Evolutionary conservation across 23 red algal genomes (phyloP).

Genomic region (Gracilaria caudata): DNA sequence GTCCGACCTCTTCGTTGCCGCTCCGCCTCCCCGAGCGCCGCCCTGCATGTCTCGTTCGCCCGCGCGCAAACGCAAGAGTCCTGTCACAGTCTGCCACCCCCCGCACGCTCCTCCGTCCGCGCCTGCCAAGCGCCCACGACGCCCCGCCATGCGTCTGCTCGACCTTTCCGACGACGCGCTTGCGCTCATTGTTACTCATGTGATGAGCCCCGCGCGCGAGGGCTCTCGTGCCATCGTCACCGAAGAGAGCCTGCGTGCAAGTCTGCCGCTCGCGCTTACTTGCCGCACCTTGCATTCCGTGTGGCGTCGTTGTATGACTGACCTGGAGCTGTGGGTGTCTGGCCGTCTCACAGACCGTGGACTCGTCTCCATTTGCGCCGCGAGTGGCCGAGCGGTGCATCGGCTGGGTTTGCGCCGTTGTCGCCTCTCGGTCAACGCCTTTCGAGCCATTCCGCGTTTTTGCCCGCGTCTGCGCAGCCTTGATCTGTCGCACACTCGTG

Average conservation of each 20-base stretch:
- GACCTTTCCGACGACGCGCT: slow-evolving; percentile 57
- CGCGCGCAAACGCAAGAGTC: slow-evolving; percentile 27
- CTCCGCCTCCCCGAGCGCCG: not conserved
- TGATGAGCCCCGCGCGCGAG: slow-evolving; percentile 56
- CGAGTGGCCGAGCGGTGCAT: slow-evolving; percentile 18
- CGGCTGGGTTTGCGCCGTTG: slow-evolving; percentile 48
- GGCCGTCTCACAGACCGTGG: slow-evolving; percentile 41
- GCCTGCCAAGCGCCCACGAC: slow-evolving; percentile 43
- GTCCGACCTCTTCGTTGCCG: not conserved
- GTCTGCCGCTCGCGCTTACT: slow-evolving; percentile 56
- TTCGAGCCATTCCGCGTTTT: slow-evolving; percentile 40
- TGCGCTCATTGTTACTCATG: slow-evolving; percentile 39
- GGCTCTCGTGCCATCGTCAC: slow-evolving; percentile 50
- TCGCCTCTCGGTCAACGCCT: slow-evolving; percentile 28
- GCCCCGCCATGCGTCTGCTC: slow-evolving; percentile 37
- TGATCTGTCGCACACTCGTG: slow-evolving; percentile 51
- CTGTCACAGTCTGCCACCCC: not conserved
- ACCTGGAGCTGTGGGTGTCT: slow-evolving; percentile 61
- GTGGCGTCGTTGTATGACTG: slow-evolving; percentile 48
- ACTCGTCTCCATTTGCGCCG: slow-evolving; percentile 35
- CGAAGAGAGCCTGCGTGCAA: slow-evolving; percentile 37
- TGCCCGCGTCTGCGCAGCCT: slow-evolving; percentile 45
- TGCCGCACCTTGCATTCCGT: slow-evolving; percentile 42
- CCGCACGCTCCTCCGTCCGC: not conserved
- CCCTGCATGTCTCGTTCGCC: slow-evolving; percentile 48